Evolutionary conservation across 1,284 basidiomycete genomes (phyloP).

Genomic region (Stereum hirsutum): DNA sequence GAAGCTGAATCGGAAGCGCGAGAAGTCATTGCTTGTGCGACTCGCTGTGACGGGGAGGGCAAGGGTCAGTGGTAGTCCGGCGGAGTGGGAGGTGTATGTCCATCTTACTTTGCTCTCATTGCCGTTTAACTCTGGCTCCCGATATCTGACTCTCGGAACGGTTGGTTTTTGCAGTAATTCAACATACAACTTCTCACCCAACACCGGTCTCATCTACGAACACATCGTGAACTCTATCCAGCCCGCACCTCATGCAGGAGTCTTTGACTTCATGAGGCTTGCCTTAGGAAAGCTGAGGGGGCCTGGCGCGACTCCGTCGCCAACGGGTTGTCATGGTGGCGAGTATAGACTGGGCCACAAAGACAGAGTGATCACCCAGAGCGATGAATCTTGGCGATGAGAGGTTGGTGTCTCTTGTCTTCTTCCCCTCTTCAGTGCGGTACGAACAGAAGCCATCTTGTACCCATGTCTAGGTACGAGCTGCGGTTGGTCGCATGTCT

Average conservation of each 20-base stretch:
- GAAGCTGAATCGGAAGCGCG: conserved; percentile 16
- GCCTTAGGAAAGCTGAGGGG: conserved; percentile 25
- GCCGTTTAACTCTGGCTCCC: conserved; percentile 4
- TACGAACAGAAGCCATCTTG: too few relatives aligned
- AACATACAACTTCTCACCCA: conserved; percentile 66
- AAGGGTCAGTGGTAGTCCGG: conserved; percentile 46
- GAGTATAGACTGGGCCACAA: too few relatives aligned
- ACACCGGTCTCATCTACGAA: conserved; percentile 48
- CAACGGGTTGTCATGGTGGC: too few relatives aligned
- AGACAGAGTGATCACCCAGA: too few relatives aligned
- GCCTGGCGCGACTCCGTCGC: too few relatives aligned
- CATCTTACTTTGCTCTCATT: conserved; percentile 1
- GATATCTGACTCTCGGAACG: neutral
- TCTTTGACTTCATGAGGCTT: conserved; percentile 50
- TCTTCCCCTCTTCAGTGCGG: too few relatives aligned
- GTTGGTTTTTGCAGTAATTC: conserved; percentile 37
- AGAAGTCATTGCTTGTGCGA: conserved; percentile 47
- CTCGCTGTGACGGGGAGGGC: conserved; percentile 45
- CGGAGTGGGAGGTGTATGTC: conserved; percentile 66
- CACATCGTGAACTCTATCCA: conserved; percentile 65
- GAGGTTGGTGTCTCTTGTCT: too few relatives aligned
- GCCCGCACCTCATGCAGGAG: conserved; percentile 61
- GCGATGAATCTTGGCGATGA: too few relatives aligned
- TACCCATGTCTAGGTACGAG: too few relatives aligned
- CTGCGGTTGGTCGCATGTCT: too few relatives aligned